Percentiles rank a stretch among this genome's conserved stretches.
phyloP scores from a whole-genome alignment of 768 basidiomycete genomes.

The Mycena leptocephala region DNA sequence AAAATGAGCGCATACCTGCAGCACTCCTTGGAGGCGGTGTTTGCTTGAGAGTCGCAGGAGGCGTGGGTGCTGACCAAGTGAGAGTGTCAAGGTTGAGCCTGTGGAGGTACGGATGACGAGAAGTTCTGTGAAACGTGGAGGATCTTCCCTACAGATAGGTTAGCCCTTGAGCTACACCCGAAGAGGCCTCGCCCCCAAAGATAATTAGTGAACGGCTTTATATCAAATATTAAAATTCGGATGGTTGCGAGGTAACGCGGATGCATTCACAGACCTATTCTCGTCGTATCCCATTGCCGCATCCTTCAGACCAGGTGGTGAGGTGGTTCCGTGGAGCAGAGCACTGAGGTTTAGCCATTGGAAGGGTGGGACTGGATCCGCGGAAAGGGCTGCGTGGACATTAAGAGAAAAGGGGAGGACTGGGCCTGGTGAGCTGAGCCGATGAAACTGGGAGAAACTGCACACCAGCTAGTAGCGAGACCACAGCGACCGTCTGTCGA shows the following conservation, averaged over 20 bases:
- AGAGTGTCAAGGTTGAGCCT: slow-evolving; percentile 78
- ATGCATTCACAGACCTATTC: slow-evolving; percentile 49
- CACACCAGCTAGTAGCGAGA: slow-evolving; percentile 12
- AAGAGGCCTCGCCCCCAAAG: slow-evolving; percentile 83
- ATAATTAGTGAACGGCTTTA: slow-evolving; percentile 73
- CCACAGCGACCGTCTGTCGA: neutral
- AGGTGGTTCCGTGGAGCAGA: slow-evolving; percentile 67
- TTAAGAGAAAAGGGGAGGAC: slow-evolving; percentile 40
- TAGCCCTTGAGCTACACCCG: slow-evolving; percentile 72
- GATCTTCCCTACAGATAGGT: slow-evolving; percentile 74
- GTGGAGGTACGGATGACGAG: slow-evolving; percentile 28
- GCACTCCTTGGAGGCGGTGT: slow-evolving; percentile 77
- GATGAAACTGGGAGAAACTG: slow-evolving; percentile 32
- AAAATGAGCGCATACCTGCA: slow-evolving; percentile 46
- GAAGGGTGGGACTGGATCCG: slow-evolving; percentile 71
- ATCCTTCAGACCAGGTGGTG: slow-evolving; percentile 78
- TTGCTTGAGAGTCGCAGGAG: slow-evolving; percentile 63
- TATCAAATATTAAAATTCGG: slow-evolving; percentile 40
- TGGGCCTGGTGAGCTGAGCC: slow-evolving; percentile 43
- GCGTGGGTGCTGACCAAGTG: slow-evolving; percentile 72
- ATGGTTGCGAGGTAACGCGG: slow-evolving; percentile 8
- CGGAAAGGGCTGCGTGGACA: slow-evolving; percentile 63
- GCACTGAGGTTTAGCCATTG: slow-evolving; percentile 84
- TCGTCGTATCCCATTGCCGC: slow-evolving; percentile 79
- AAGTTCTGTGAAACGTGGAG: neutral